Evolutionary conservation across 2,329 filamentous ascomycete genomes (phyloP), one percentile per base, ranked within the genome.

Genomic region (Talaromyces sp.): DNA sequence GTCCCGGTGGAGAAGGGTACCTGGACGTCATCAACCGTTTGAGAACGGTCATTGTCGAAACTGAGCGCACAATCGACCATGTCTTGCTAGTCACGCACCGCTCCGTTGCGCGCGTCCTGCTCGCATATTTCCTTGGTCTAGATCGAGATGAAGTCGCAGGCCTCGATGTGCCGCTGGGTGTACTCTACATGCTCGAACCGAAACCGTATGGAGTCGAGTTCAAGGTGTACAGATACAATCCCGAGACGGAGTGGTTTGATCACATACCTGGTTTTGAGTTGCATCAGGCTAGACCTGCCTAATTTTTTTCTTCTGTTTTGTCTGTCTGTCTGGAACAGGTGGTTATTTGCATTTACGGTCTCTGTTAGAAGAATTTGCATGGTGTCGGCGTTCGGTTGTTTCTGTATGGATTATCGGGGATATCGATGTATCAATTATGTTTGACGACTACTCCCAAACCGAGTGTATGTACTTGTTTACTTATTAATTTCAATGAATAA

Each of bases 161-260:
- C 72, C 86, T 99, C 67, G 94, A 98, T 74, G 91, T 97, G 54
- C 95, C 95, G 0, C 82, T 99, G 58, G 95, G 95, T 19, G 93
- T 97, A 83, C 84, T 97, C 8, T 99, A 96, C 77, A 91, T 93
- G 70, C 90, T 99, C 57, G 94, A 99, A 78, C 95, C 95, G 69
- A 97, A 97, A 83, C 95, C 95, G 0, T 99, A 99, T 70, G 95
- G 95, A 14, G 93, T 97, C 66, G 94, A 97, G 67, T 97, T 98
- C 81, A 94, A 96, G 76, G 94, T 93, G 0, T 99, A 96, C 82
- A 87, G 89, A 67, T 99, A 97, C 81, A 91, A 97, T 74, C 86
- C 91, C 68, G 82, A 85, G 3, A 86, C 81, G 22, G 88, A 90
- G 68, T 92, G 89, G 85, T 99, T 99, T 72, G 88, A 95, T 66